A percentile compares a stretch with the other conserved stretches of the same genome.
Evolutionary conservation across 176 grass and related monocot species (phyloP).

Genomic region (Pontederia paniculata): DNA sequence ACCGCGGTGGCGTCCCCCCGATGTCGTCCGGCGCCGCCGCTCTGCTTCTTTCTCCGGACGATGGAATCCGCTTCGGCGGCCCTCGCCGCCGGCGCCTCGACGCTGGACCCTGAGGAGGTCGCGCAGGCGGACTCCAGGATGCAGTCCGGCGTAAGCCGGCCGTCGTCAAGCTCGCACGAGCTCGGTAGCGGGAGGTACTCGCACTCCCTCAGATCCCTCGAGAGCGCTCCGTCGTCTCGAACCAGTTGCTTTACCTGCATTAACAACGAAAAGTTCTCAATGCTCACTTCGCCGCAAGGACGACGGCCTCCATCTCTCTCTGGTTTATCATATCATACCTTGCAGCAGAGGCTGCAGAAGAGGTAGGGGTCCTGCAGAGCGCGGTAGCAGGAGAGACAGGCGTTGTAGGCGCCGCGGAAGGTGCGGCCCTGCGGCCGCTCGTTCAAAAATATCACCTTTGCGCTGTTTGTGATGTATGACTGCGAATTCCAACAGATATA

Average conservation of each 20-base stretch:
- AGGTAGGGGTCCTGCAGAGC: conserved; percentile 26
- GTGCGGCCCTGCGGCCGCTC: conserved; percentile 19
- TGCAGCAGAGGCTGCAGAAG: conserved; percentile 34
- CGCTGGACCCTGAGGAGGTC: conserved; percentile 15
- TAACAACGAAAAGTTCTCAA: too few species aligned
- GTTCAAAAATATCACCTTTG: conserved; percentile 36
- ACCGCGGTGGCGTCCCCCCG: neutral
- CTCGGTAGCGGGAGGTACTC: conserved; percentile 24
- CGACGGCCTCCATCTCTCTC: too few species aligned
- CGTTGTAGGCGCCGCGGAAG: conserved; percentile 20
- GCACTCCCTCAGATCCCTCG: conserved; percentile 25
- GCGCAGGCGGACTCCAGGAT: conserved; percentile 15
- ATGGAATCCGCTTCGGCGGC: neutral
- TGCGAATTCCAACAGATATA: neutral
- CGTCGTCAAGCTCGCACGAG: conserved; percentile 20
- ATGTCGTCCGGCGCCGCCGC: neutral
- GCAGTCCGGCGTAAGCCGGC: conserved; percentile 27
- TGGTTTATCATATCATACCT: too few species aligned
- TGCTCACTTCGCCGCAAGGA: too few species aligned
- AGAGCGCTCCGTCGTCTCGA: conserved; percentile 4
- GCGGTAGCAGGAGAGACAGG: conserved; percentile 25
- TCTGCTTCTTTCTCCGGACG: neutral
- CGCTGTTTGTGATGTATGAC: conserved; percentile 32
- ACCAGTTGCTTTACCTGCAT: conserved; percentile 22
- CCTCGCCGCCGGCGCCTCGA: neutral